Evolutionary conservation across 164 flowering plant species (phyloP).

Genomic region (Stephania japonica): DNA sequence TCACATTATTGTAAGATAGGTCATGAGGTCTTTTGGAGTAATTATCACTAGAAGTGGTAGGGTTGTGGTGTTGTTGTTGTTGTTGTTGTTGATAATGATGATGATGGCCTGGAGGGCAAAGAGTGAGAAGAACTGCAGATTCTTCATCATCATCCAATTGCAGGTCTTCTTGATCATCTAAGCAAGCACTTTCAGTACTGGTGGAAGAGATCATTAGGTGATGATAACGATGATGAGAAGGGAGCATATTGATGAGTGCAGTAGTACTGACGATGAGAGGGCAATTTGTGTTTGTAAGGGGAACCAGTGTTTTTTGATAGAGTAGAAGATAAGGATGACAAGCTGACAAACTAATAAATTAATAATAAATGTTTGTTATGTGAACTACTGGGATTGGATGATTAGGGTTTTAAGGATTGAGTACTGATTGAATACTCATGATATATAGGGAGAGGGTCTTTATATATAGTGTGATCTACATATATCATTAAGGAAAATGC

Average conservation of each 20-base stretch:
- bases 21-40: neutral
- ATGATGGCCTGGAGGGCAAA: conserved; percentile 50
- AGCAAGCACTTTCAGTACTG: conserved; percentile 3
- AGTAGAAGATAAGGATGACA: neutral
- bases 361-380: neutral
- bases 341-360: neutral
- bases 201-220: conserved; percentile 15
- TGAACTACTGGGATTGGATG: neutral
- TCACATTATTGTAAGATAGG: neutral
- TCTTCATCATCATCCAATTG: conserved; percentile 42
- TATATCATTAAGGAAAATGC: too few species aligned
- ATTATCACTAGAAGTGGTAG: conserved; percentile 3
- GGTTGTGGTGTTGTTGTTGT: too few species aligned
- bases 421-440: neutral
- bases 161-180: conserved; percentile 24
- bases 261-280: conserved; percentile 11
- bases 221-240: too few species aligned
- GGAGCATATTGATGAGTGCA: conserved; percentile 22
- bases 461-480: too few species aligned
- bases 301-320: conserved; percentile 3
- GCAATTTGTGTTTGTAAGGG: neutral
- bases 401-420: neutral
- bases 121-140: conserved; percentile 38
- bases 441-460: neutral
- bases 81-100: too few species aligned